phyloP scores from a whole-genome alignment of 2,329 filamentous ascomycete species.

The Clonostachys sp. region DNA sequence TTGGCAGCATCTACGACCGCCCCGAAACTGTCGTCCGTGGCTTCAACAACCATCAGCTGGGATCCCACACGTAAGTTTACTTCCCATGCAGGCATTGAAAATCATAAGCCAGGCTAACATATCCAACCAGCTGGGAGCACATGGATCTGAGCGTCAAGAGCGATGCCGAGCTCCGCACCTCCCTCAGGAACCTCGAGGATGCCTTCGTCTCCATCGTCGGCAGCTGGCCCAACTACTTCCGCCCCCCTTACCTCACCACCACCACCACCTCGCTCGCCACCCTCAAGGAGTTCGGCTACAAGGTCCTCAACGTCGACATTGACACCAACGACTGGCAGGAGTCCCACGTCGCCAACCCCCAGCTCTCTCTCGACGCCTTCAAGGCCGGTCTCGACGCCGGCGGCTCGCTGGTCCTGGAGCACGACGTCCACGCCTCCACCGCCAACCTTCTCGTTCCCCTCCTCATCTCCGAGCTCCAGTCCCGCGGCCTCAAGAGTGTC shows the following conservation, averaged over 20 bases:
- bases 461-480: slow-evolving; percentile 6
- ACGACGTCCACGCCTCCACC: slow-evolving; percentile 37
- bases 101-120: neutral
- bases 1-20: slow-evolving; percentile 12
- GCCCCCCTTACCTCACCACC: slow-evolving; percentile 29
- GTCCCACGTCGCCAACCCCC: slow-evolving; percentile 14
- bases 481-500: slow-evolving; percentile 6
- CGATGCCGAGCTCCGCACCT: slow-evolving; percentile 12
- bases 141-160: slow-evolving; percentile 22
- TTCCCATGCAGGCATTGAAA: neutral
- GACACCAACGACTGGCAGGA: slow-evolving; percentile 51
- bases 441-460: slow-evolving; percentile 18
- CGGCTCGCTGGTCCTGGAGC: slow-evolving; percentile 40
- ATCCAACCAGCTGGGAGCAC: slow-evolving; percentile 23
- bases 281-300: slow-evolving; percentile 35
- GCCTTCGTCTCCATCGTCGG: slow-evolving; percentile 23
- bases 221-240: slow-evolving; percentile 25
- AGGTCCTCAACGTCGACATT: slow-evolving; percentile 47
- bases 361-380: slow-evolving; percentile 32
- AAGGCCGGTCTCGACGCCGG: slow-evolving; percentile 13
- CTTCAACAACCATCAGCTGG: slow-evolving; percentile 49
- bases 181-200: slow-evolving; percentile 29
- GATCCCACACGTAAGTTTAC: slow-evolving; percentile 32
- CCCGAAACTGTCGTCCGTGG: slow-evolving; percentile 25
- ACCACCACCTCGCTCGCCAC: slow-evolving; percentile 17